These are phyloP conservation scores for Polyporus tsugae DNA, from an alignment of 1,284 basidiomycete genomes.

Conservation along the genomic window DNA sequence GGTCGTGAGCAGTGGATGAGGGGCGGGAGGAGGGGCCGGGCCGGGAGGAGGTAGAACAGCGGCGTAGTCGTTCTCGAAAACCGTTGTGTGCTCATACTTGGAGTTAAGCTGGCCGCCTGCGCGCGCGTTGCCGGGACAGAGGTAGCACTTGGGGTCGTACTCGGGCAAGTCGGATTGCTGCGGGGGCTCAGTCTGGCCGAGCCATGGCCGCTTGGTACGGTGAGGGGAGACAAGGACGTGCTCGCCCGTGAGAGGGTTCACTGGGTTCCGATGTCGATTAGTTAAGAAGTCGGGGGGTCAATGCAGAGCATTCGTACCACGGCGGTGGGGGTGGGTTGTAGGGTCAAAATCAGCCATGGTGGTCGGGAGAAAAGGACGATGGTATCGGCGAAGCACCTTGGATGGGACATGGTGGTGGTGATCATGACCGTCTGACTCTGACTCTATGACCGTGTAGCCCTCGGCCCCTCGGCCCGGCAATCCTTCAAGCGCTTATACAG, in stretches of 20 bases:
- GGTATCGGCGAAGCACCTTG: conserved; percentile 17
- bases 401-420: neutral
- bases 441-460: too few species aligned
- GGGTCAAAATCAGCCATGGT: conserved; percentile 68
- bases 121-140: conserved; percentile 91
- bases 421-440: neutral
- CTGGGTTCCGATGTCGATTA: conserved; percentile 44
- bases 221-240: conserved; percentile 88
- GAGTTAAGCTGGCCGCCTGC: conserved; percentile 80
- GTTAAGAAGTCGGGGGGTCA: conserved; percentile 9
- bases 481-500: neutral
- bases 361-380: conserved; percentile 13
- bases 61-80: conserved; percentile 90
- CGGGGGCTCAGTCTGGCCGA: conserved; percentile 82
- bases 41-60: conserved; percentile 75
- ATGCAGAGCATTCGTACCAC: conserved; percentile 55
- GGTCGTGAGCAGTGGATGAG: conserved; percentile 72
- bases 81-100: conserved; percentile 72
- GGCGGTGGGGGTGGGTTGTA: conserved; percentile 73
- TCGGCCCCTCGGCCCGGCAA: neutral
- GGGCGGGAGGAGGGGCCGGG: conserved; percentile 53
- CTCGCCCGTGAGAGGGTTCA: conserved; percentile 82
- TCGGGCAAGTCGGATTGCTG: conserved; percentile 62
- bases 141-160: conserved; percentile 86
- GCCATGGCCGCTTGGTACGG: conserved; percentile 84